Base-by-base conservation (phyloP, 176 grass and related monocot genomes). In the Aegilops tauschii region DNA sequence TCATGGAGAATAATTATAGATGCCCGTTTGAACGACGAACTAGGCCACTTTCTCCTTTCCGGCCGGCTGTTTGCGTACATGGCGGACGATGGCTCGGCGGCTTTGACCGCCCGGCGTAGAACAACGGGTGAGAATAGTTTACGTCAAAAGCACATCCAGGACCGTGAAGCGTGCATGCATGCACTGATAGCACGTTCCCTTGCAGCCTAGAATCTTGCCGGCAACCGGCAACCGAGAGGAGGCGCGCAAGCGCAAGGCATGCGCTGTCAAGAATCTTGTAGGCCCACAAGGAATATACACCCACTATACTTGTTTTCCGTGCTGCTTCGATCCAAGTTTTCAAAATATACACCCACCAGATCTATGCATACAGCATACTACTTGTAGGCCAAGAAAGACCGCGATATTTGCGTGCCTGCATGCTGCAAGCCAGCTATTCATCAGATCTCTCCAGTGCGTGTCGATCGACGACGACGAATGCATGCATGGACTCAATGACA, bases 351-450 rank as follows among this genome's bases (percentile, higher is more conserved):
- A 44, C 42, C 10, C 42, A 9, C 21, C 11, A 12, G 37, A 72
- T 25, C 21, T 37, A 34, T 4, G 9, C 25, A 13, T 13, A 10
- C 58, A 25, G 29, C 6, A 47, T 21, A 44, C 37, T 66, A 49
- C 62, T 67, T 81, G 62, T 31, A 67, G 25, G 39, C 62, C 27
- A 81, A 81, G 79, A 81, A 81, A 65, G 14, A 45, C 30, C 9
- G 34, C 61, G 35, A 39, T 40, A n/a, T 23, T 61, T 25, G 32
- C 67, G 16, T 47, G 44, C 11, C 11, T 45, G 44, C 11, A 12
- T 12, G 11, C 44, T 5, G 78, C 78, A 6, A 40, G 5, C 61
- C 23, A 29, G n/a, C 14, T 65, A 14, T 30, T 80, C 79, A 30
- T 45, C 79, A 31, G 2, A 81, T 81, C 27, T 67, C 39, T 54